These are phyloP conservation scores for Lichtheimia corymbifera DNA, from an alignment of 371 early-diverging fungal species.

Conservation along the genomic window DNA sequence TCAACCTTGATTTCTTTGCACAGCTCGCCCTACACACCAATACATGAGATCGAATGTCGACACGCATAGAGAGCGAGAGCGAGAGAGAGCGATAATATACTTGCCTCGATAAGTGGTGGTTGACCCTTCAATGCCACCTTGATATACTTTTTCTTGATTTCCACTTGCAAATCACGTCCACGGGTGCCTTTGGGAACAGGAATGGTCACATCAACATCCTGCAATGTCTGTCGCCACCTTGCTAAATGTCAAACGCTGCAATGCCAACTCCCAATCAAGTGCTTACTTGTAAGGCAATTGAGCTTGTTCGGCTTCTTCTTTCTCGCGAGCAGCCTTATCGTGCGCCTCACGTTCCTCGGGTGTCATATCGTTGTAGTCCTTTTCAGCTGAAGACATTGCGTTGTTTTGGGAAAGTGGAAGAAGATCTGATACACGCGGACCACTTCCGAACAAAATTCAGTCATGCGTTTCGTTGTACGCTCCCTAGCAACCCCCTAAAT, in stretches of 20 bases:
- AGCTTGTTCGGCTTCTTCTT: conserved; percentile 59
- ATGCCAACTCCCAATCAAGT: neutral
- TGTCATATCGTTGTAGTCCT: conserved; percentile 28
- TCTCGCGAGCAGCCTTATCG: conserved; percentile 34
- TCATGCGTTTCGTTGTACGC: too few relatives aligned
- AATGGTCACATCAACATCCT: conserved; percentile 81
- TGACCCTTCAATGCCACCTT: conserved; percentile 79
- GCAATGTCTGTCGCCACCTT: conserved; percentile 84
- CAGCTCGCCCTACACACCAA: conserved; percentile 63
- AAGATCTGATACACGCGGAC: too few relatives aligned
- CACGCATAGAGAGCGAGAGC: neutral
- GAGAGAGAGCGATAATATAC: neutral
- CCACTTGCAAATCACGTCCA: conserved; percentile 69
- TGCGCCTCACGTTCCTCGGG: conserved; percentile 40
- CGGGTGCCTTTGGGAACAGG: conserved; percentile 78
- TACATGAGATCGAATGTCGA: neutral
- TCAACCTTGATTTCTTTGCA: conserved; percentile 74
- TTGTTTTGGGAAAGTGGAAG: too few relatives aligned
- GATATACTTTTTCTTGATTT: conserved; percentile 66
- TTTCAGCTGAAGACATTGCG: conserved; percentile 3
- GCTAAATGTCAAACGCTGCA: neutral
- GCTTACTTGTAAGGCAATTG: conserved; percentile 48
- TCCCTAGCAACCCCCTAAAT: too few relatives aligned
- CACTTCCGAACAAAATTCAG: too few relatives aligned
- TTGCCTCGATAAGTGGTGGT: conserved; percentile 74